A percentile compares a stretch with the other conserved stretches of the same genome.
Conservation (phyloP, 176 grass and related monocot species). For the Rhipidocladum racemiflorum region DNA sequence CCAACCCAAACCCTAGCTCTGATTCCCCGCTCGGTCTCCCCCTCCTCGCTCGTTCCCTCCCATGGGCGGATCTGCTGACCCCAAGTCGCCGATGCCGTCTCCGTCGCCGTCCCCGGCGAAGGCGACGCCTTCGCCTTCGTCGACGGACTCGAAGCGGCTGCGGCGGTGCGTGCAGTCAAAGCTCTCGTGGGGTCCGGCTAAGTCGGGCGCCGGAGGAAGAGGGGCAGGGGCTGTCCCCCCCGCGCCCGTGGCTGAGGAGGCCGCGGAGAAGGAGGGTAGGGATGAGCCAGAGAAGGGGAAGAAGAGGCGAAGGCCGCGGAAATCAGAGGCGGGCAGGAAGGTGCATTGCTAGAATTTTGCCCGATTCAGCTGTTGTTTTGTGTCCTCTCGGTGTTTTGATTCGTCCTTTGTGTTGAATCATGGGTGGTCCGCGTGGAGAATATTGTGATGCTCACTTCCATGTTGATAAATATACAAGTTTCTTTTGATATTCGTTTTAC, state of each 20-base stretch:
- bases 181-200: conserved; percentile 48
- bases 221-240: conserved; percentile 7
- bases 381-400: not conserved
- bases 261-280: not conserved
- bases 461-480: not conserved
- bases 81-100: conserved; percentile 22
- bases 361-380: not conserved
- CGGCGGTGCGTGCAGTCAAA: conserved; percentile 60
- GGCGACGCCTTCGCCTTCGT: conserved; percentile 38
- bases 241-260: conserved; percentile 1
- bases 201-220: not conserved
- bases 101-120: conserved; percentile 26
- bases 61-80: conserved; percentile 42
- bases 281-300: conserved; percentile 31
- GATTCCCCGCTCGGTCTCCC: not conserved
- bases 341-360: conserved; percentile 24
- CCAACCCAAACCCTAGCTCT: conserved; percentile 38
- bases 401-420: not conserved
- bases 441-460: not conserved
- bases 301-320: conserved; percentile 30
- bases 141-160: conserved; percentile 24
- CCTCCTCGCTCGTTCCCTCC: not conserved
- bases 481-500: not conserved
- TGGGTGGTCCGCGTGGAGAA: not conserved
- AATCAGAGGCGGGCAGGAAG: conserved; percentile 27